Conservation (phyloP, 441 rosid genomes). For the Melianthus villosus region DNA sequence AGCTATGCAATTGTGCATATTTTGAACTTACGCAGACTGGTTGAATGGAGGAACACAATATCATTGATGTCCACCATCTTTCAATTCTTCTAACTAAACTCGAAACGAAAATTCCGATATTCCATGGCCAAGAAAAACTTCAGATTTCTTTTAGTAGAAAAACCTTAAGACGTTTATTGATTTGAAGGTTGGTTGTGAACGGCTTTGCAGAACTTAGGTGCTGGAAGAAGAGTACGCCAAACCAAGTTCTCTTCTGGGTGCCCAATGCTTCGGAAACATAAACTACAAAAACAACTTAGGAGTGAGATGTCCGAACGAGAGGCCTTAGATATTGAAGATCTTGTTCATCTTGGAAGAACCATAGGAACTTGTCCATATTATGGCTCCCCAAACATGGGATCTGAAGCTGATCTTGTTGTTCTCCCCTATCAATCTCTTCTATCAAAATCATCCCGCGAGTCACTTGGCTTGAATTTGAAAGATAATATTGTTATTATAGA, state of each 20-base stretch:
- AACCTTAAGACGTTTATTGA: too few species aligned
- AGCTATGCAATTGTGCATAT: too few species aligned
- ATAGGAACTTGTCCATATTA: constrained; percentile 84
- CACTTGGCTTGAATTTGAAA: constrained; percentile 73
- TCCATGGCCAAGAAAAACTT: too few species aligned
- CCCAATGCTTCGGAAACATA: constrained; percentile 68
- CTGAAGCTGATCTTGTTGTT: constrained; percentile 72
- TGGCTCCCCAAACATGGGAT: constrained; percentile 66
- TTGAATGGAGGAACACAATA: too few species aligned
- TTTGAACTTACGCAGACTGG: too few species aligned
- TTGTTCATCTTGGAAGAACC: constrained; percentile 53
- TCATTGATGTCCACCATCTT: too few species aligned
- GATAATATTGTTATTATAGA: constrained; percentile 71
- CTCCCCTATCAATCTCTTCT: constrained; percentile 95
- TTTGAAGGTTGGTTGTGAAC: too few species aligned
- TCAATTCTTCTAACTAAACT: too few species aligned
- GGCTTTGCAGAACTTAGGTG: constrained; percentile 46
- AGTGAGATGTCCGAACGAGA: constrained; percentile 35
- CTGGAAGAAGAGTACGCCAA: constrained; percentile 28
- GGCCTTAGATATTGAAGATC: constrained; percentile 86
- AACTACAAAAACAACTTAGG: constrained; percentile 47
- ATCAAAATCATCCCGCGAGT: constrained; percentile 76
- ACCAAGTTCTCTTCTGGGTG: constrained; percentile 59
- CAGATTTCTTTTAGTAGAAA: too few species aligned
- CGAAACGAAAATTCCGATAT: too few species aligned